Percentiles rank a stretch among this genome's conserved stretches.
phyloP scores from a whole-genome alignment of 1,284 basidiomycete genomes.

The Fomitopsis betulina region DNA sequence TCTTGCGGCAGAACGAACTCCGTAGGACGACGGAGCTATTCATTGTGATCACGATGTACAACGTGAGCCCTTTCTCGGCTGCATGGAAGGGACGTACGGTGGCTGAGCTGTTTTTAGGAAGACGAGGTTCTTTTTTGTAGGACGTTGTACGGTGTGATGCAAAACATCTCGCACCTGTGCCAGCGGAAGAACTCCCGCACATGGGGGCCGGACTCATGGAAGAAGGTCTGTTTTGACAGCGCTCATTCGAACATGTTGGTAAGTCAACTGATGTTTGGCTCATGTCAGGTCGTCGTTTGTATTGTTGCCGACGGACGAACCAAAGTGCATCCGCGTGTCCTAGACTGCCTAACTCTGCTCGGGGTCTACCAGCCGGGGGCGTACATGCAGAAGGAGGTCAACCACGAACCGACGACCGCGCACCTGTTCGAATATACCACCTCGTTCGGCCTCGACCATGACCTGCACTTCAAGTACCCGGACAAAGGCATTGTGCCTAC shows the following conservation, averaged over 20 bases:
- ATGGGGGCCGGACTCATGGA: slow-evolving; percentile 97
- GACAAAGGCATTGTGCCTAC: slow-evolving; percentile 95
- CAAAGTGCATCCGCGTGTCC: slow-evolving; percentile 88
- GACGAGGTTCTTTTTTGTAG: slow-evolving; percentile 92
- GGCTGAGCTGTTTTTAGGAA: slow-evolving; percentile 53
- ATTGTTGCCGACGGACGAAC: slow-evolving; percentile 95
- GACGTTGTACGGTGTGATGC: slow-evolving; percentile 96
- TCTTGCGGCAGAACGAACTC: slow-evolving; percentile 80
- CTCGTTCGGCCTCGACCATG: slow-evolving; percentile 83
- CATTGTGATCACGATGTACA: slow-evolving; percentile 96
- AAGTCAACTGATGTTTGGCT: neutral
- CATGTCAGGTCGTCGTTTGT: slow-evolving; percentile 80
- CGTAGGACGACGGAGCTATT: slow-evolving; percentile 88
- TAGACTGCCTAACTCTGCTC: slow-evolving; percentile 84
- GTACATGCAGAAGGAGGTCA: slow-evolving; percentile 88
- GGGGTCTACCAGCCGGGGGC: slow-evolving; percentile 78
- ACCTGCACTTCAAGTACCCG: slow-evolving; percentile 90
- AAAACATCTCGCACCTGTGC: slow-evolving; percentile 86
- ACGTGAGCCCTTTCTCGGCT: slow-evolving; percentile 45
- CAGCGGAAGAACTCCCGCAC: slow-evolving; percentile 91
- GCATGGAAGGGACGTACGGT: neutral
- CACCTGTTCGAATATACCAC: slow-evolving; percentile 97
- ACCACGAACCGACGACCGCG: slow-evolving; percentile 85
- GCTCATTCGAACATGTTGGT: too few species aligned
- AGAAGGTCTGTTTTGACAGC: slow-evolving; percentile 58